Conservation (phyloP, 257 asterid genomes). For the Penstemon barbatus region DNA sequence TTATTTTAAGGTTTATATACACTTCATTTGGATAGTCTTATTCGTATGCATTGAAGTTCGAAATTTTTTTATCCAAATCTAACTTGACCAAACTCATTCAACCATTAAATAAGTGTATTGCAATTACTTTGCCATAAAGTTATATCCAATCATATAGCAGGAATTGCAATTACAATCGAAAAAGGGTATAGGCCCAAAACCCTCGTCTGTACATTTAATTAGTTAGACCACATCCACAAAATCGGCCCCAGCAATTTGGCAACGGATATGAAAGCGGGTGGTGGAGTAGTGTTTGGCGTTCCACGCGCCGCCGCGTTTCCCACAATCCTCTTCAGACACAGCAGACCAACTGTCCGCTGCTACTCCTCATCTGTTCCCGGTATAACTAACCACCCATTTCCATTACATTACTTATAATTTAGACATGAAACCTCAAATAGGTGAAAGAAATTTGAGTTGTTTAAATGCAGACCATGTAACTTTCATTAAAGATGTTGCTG, state of each 20-base stretch:
- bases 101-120: no score
- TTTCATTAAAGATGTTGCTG: slow-evolving; percentile 78
- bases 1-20: no score
- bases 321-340: slow-evolving; percentile 41
- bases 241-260: slow-evolving; percentile 21
- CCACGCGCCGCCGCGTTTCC: slow-evolving; percentile 78
- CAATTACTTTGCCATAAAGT: no score
- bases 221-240: slow-evolving; percentile 26
- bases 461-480: slow-evolving; percentile 61
- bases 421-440: neutral
- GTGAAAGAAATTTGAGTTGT: slow-evolving; percentile 10
- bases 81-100: no score
- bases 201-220: neutral
- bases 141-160: neutral
- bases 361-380: slow-evolving; percentile 72
- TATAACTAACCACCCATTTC: slow-evolving; percentile 18
- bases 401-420: neutral
- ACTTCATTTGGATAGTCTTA: no score
- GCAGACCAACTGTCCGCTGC: slow-evolving; percentile 56
- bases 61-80: no score
- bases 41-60: no score
- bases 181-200: slow-evolving; percentile 5
- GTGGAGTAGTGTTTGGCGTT: slow-evolving; percentile 67
- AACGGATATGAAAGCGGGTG: slow-evolving; percentile 61
- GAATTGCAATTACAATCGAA: neutral